Percentiles rank a stretch among this genome's conserved stretches.
Conservation (phyloP, 306 rosid genomes). For the Castanea crenata region DNA sequence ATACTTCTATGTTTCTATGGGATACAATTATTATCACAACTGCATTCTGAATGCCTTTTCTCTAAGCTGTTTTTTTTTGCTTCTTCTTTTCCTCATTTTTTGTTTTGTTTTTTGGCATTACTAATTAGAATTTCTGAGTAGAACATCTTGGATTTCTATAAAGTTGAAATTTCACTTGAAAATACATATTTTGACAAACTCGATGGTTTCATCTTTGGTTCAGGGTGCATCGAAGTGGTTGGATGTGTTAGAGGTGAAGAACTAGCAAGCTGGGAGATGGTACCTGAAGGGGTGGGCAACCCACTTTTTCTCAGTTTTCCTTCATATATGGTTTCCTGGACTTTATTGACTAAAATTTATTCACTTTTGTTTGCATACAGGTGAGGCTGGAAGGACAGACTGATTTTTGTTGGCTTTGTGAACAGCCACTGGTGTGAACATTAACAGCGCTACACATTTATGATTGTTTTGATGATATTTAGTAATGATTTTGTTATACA, state of each 20-base stretch:
- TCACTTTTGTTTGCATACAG: conserved; percentile 35
- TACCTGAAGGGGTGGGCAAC: conserved; percentile 71
- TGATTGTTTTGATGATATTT: background rate
- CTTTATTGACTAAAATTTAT: conserved; percentile 11
- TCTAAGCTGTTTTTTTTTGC: background rate
- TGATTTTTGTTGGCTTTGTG: conserved; percentile 90
- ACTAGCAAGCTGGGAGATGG: conserved; percentile 75
- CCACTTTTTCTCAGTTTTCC: background rate
- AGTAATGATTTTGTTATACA: background rate
- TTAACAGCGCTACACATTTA: conserved; percentile 6
- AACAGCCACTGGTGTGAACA: conserved; percentile 71
- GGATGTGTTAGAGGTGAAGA: conserved; percentile 82
- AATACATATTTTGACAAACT: background rate
- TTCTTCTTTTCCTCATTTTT: background rate
- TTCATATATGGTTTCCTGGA: background rate
- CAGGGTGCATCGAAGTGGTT: conserved; percentile 84
- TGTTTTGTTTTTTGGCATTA: background rate
- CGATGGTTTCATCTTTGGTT: conserved; percentile 13
- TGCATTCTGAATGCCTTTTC: background rate
- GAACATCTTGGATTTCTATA: background rate
- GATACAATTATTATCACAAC: background rate
- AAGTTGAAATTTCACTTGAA: background rate
- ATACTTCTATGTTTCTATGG: background rate
- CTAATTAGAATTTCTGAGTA: background rate
- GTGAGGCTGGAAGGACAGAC: conserved; percentile 88